Percentiles rank a stretch among this genome's conserved stretches.
Conservation (phyloP, 805 yeast genomes). For the Zygosaccharomyces rouxii region DNA sequence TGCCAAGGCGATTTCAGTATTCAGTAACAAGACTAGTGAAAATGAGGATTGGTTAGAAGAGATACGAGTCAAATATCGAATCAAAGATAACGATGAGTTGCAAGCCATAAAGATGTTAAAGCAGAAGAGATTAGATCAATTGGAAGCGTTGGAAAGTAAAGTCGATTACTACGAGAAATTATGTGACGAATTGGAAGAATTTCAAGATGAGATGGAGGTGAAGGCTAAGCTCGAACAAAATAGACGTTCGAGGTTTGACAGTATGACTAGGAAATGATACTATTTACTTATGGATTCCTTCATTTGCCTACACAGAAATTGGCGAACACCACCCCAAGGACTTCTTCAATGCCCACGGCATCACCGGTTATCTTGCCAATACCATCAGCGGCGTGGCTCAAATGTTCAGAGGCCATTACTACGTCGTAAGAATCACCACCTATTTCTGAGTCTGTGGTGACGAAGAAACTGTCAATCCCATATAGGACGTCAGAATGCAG, state of each 20-base stretch:
- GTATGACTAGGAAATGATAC: not conserved
- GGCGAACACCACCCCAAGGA: constrained; percentile 85
- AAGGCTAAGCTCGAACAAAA: constrained; percentile 34
- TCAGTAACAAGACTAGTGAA: constrained; percentile 20
- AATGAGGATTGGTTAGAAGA: constrained; percentile 26
- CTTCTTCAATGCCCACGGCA: constrained; percentile 82
- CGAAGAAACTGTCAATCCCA: constrained; percentile 63
- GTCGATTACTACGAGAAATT: constrained; percentile 43
- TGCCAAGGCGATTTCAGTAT: constrained; percentile 28
- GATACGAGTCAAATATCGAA: constrained; percentile 17
- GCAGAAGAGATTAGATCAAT: constrained; percentile 11
- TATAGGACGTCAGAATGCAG: constrained; percentile 68
- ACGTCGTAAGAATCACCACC: constrained; percentile 52
- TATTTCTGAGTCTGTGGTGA: constrained; percentile 31
- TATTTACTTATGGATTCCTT: not conserved
- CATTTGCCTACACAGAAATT: constrained; percentile 92
- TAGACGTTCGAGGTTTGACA: constrained; percentile 14
- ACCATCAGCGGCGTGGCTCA: constrained; percentile 72
- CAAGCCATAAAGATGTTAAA: constrained; percentile 33
- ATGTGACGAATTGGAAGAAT: constrained; percentile 55
- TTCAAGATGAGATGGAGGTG: constrained; percentile 52
- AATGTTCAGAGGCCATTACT: constrained; percentile 73
- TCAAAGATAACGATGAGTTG: constrained; percentile 25
- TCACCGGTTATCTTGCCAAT: constrained; percentile 92
- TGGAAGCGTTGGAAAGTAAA: constrained; percentile 34